A percentile compares a stretch with the other conserved stretches of the same genome.
phyloP scores from a whole-genome alignment of 73 alveolate species.

The Paramecium sexaurelia region DNA sequence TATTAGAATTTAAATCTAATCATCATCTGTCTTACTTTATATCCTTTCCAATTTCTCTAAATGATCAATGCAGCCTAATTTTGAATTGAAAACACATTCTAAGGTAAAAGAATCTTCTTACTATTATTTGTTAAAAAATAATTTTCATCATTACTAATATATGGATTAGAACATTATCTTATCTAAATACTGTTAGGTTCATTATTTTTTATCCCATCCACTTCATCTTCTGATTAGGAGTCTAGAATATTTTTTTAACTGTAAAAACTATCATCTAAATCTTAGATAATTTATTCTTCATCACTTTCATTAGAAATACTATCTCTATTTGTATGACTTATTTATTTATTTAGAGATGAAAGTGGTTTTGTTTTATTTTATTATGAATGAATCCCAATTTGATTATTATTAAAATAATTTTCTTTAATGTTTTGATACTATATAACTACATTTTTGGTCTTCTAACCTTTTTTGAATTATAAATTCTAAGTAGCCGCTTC shows the following conservation, averaged over 20 bases:
- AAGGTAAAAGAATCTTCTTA: neutral
- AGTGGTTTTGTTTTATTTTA: neutral
- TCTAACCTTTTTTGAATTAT: neutral
- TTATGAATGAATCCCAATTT: neutral
- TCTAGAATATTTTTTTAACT: neutral
- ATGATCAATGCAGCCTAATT: neutral
- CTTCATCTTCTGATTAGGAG: neutral
- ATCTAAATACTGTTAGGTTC: neutral
- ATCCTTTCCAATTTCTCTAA: neutral
- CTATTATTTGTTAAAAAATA: neutral
- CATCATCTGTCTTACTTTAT: neutral
- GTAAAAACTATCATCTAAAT: constrained; percentile 3
- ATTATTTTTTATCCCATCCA: neutral
- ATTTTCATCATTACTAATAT: neutral
- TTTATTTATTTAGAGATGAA: neutral
- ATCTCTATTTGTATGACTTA: neutral
- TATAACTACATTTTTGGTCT: neutral
- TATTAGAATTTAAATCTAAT: neutral
- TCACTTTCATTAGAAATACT: neutral
- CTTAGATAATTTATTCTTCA: neutral
- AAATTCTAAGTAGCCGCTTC: neutral
- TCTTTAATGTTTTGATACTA: neutral
- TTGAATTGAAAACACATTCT: neutral
- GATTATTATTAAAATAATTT: neutral
- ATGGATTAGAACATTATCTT: neutral